Evolutionary conservation across 306 rosid species (phyloP), one percentile per base, ranked within the genome.

Genomic region (Spatholobus suberectus): DNA sequence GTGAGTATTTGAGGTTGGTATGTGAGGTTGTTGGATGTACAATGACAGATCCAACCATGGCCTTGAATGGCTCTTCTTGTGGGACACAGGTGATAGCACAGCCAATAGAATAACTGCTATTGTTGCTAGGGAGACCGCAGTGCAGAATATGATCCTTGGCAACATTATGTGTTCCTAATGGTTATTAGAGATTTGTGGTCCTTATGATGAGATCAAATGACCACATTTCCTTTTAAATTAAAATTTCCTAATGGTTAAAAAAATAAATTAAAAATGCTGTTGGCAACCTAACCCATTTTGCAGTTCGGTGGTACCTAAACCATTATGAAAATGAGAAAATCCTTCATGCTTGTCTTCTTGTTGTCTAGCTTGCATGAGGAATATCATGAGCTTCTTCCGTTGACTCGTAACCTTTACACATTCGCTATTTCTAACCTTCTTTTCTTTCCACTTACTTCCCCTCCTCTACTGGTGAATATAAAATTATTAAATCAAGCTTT

Each of bases 11-110:
- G 85, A 78, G 83, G 76, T 54, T 78, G 73, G 23, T 35, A 47
- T 55, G 7, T 68, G 89, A 59, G 92, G 90, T 37, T 90, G 91
- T 86, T 93, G 98, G 66, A 95, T 86, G 90, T 93, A 95, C 58
- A 95, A 55, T 49, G 99, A 92, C 4, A 95, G 78, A 84, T 85
- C 96, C 43, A 91, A 75, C 94, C 91, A 86, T 1, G 92, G 87
- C 5, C 78, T 87, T 41, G 87, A n/a, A 62, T 51, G 70, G 24
- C 20, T 81, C 72, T 83, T 88, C 27, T 73, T 80, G 52, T 87
- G 87, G 18, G 98, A 83, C 0, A 71, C 61, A 0, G 97, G 97
- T 9, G 98, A 88, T 17, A 92, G 59, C 78, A 92, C 68, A 35
- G 99, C 94, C 73, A 95, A 72, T 21, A 93, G 86, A 80, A 92